Conservation (phyloP, 2,329 filamentous ascomycete species). For the Pezicula rhizophila region DNA sequence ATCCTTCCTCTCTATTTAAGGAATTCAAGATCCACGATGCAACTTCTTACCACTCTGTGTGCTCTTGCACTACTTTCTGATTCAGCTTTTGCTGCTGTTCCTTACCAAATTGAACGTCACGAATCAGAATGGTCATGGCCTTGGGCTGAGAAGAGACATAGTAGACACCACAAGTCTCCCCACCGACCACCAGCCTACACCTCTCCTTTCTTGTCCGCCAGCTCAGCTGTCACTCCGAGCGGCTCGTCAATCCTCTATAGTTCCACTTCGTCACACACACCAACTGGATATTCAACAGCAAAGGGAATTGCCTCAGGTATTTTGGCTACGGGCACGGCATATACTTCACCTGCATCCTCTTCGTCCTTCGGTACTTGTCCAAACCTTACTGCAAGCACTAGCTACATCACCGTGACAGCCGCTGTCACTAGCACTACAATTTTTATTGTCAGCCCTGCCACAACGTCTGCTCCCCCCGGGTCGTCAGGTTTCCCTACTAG, state of each 20-base stretch:
- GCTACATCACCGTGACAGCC: slow-evolving; percentile 4
- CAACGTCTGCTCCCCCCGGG: neutral
- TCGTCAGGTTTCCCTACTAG: neutral
- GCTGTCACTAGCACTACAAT: slow-evolving; percentile 4
- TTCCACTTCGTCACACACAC: neutral
- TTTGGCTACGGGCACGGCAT: neutral
- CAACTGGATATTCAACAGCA: neutral
- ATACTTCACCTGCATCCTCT: slow-evolving; percentile 1
- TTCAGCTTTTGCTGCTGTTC: neutral
- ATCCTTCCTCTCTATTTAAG: neutral
- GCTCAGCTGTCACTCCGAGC: neutral
- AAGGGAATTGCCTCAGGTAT: neutral
- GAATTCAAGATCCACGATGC: neutral
- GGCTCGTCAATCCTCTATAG: too few species aligned
- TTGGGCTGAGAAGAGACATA: neutral
- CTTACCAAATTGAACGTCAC: neutral
- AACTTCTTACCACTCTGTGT: neutral
- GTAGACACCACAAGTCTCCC: neutral
- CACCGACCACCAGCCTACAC: neutral
- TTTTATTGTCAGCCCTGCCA: neutral
- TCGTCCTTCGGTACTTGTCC: neutral
- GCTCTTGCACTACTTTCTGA: neutral
- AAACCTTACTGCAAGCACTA: neutral
- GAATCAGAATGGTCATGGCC: neutral
- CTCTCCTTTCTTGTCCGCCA: neutral